phyloP scores from a whole-genome alignment of 768 basidiomycete genomes.

The Auricularia sp. region DNA sequence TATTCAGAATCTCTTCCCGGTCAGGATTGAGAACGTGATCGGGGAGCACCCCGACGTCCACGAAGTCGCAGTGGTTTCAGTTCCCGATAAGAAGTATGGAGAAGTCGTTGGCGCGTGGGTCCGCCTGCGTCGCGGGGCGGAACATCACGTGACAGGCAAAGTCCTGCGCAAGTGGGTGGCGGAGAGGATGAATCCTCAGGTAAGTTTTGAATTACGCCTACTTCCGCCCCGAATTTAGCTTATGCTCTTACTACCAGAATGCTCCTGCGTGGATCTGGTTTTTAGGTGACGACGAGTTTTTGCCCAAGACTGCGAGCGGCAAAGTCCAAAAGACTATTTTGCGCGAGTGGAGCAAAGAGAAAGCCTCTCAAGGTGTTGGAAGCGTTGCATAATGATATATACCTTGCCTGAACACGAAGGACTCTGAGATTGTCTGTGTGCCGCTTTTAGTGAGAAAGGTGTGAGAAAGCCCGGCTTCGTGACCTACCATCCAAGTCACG shows the following conservation, averaged over 20 bases:
- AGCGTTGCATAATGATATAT: too few relatives aligned
- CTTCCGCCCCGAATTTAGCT: neutral
- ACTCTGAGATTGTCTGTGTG: too few relatives aligned
- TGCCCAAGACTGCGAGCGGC: conserved; percentile 82
- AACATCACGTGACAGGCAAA: conserved; percentile 31
- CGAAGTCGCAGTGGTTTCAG: conserved; percentile 66
- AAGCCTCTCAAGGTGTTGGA: too few relatives aligned
- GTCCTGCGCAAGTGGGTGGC: conserved; percentile 46
- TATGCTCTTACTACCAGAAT: conserved; percentile 36
- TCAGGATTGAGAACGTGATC: conserved; percentile 73
- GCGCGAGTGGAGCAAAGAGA: conserved; percentile 40
- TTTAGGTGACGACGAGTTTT: conserved; percentile 49
- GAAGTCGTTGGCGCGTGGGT: conserved; percentile 81
- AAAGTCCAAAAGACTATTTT: conserved; percentile 80
- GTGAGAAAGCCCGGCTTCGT: too few relatives aligned
- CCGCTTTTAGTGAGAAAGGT: too few relatives aligned
- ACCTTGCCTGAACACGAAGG: too few relatives aligned
- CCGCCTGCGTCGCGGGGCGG: conserved; percentile 19
- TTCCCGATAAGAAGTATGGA: conserved; percentile 58
- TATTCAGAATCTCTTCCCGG: conserved; percentile 68
- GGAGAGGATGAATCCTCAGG: conserved; percentile 70
- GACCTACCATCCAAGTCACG: too few relatives aligned
- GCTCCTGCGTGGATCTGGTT: conserved; percentile 81
- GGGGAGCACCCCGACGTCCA: conserved; percentile 44
- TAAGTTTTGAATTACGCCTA: conserved; percentile 18